Conservation (phyloP, 352 stramenopile genomes). For the Pythium myriotylum region DNA sequence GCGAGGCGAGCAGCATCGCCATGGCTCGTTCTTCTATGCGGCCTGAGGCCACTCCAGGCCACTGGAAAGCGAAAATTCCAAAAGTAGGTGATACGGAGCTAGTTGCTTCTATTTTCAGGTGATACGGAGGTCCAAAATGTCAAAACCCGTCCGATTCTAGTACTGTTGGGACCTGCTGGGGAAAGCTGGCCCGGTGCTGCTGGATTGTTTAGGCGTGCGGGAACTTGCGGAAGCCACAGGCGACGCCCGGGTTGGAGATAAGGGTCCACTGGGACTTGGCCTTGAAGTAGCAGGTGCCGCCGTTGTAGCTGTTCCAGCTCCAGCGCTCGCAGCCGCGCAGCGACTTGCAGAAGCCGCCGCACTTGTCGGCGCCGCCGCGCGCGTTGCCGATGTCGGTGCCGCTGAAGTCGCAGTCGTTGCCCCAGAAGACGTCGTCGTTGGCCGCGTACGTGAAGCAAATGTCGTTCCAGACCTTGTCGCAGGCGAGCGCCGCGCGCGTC, state of each 20-base stretch:
- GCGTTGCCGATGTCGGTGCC: conserved; percentile 12
- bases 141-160: background rate
- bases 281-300: conserved; percentile 31
- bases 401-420: conserved; percentile 26
- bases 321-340: conserved; percentile 23
- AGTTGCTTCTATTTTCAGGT: background rate
- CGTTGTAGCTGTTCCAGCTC: conserved; percentile 28
- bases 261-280: conserved; percentile 19
- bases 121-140: background rate
- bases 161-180: too few relatives aligned
- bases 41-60: background rate
- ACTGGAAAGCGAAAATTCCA: background rate
- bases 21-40: background rate
- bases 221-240: conserved; percentile 30
- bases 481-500: conserved; percentile 12
- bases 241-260: conserved; percentile 6
- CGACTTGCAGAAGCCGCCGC: conserved; percentile 17
- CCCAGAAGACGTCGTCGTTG: conserved; percentile 28
- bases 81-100: background rate
- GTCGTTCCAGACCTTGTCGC: conserved; percentile 30
- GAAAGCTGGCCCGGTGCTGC: too few relatives aligned
- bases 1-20: conserved; percentile 10
- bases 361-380: conserved; percentile 26
- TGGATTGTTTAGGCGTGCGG: background rate
- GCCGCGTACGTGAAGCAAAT: conserved; percentile 28